phyloP scores from a whole-genome alignment of 2,329 filamentous ascomycete species.

The Lasiodiplodia theobromae region DNA sequence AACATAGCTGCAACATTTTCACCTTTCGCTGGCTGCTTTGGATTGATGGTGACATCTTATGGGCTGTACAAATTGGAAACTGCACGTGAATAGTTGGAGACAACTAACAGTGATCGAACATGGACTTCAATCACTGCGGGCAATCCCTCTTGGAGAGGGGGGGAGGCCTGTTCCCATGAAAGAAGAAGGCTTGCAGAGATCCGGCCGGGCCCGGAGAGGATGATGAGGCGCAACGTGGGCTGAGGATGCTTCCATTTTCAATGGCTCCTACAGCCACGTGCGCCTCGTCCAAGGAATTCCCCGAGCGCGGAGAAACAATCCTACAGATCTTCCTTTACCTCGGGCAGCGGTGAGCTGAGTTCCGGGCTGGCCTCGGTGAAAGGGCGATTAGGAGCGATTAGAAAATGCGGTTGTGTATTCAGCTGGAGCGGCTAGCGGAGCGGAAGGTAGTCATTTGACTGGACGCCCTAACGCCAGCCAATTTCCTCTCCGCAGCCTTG shows the following conservation, averaged over 20 bases:
- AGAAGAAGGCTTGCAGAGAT: background rate
- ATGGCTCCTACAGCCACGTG: too few species aligned
- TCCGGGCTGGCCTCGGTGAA: too few species aligned
- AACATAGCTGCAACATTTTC: too few species aligned
- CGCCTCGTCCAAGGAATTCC: background rate
- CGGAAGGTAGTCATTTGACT: background rate
- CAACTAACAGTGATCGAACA: too few species aligned
- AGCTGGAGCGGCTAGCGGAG: background rate
- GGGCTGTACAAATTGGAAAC: too few species aligned
- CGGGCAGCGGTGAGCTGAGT: background rate
- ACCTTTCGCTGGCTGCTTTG: too few species aligned
- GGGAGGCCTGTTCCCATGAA: too few species aligned
- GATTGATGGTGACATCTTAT: too few species aligned
- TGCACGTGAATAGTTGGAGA: too few species aligned
- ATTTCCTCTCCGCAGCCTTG: background rate
- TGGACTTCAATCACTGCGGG: too few species aligned
- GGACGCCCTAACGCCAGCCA: background rate
- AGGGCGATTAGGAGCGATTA: background rate
- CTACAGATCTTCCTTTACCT: background rate
- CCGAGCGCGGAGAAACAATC: background rate
- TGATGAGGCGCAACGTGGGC: background rate
- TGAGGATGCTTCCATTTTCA: background rate
- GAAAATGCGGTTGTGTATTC: background rate
- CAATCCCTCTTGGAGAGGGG: too few species aligned
- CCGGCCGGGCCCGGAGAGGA: background rate